Evolutionary conservation across 176 grass and related monocot species (phyloP), one percentile per base, ranked within the genome.

Genomic region (Leersia perrieri): DNA sequence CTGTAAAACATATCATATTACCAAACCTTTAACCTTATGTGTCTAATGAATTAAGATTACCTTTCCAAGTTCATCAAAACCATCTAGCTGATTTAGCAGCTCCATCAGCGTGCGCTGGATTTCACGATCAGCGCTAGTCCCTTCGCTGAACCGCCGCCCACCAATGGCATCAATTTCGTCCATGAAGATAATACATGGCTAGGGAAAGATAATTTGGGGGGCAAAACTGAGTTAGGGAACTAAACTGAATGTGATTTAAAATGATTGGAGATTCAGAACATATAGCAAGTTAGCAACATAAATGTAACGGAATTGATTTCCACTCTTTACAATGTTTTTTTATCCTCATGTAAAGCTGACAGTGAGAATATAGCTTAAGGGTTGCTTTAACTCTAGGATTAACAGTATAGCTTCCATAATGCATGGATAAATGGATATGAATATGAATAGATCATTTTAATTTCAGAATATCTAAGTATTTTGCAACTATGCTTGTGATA

Each of bases 101-200:
- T 99, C 97, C 97, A 99, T 99, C 71, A 99, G 81, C 0, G 97
- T 99, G 74, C 97, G 84, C 84, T 99, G 97, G 68, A 99, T 99
- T 82, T 99, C 93, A 68, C 97, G 93, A 57, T 99, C 97, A 5
- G 97, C 97, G 88, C 97, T 99, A 18, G 97, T 99, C 20, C 97
- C 97, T 83, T 99, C 97, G 40, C 97, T 99, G 74, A 99, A 99
- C 85, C 97, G 89, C 39, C 97, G 84, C 4, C 97, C 97, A 69
- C 97, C 97, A n/a, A 99, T 96, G 38, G 97, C 97, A 68, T 99
- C 97, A 9, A 99, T 99, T 86, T 99, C 97, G 71, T 99, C 97
- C 97, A 99, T 99, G 79, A 99, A 99, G 87, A 99, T 99, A 76
- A 99, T 99, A 73, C 97, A 99, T 67, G 97, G 97, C 97, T 99